Evolutionary conservation across 495 filamentous ascomycete species (phyloP), one percentile per base, ranked within the genome.

Genomic region (Aspergillus biplanus): DNA sequence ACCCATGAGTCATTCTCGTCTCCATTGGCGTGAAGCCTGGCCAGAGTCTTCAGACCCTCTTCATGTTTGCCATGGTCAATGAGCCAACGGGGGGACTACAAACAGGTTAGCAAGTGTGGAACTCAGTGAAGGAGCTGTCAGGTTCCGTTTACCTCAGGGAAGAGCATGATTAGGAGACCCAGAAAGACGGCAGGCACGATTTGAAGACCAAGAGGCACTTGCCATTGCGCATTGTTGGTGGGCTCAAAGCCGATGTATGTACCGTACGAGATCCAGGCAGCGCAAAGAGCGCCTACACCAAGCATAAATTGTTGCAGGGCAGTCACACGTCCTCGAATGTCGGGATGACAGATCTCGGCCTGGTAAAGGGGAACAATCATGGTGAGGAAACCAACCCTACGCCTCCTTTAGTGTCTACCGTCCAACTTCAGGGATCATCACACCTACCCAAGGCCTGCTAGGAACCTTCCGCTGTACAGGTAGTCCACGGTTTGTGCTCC

Each of bases 321-420:
- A 7, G 76, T 79, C 2, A 82, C 71, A 58, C 73, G 71, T 21
- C 79, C 78, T 67, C 79, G 76, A 55, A 80, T 82, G 32, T 72
- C 69, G 4, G 77, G 77, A 58, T 79, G 79, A 31, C 75, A 77
- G 47, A 80, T 73, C 61, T 82, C 79, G 52, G 78, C 77, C 58
- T 80, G 78, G 59, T 80, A 81, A 6, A 81, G 69, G 6, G 78
- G 79, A 15, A 82, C 75, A 42, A 78, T 72, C 79, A 80, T 82
- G 73, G 73, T 87, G 79, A 71, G 87, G 85, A 71, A 89, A 71
- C 89, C 88, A 85, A 68, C 82, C 33, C 72, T 78, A 44, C 13
- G 32, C 9, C 18, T 11, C 18, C 32, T 7, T 66, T 48, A 66
- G 59, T 32, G 13, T 15, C 8, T 56, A 21, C n/a, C 21, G 31